A percentile compares a stretch with the other conserved stretches of the same genome.
phyloP scores from a whole-genome alignment of 768 basidiomycete genomes.

The Coprinopsis marcescibilis region DNA sequence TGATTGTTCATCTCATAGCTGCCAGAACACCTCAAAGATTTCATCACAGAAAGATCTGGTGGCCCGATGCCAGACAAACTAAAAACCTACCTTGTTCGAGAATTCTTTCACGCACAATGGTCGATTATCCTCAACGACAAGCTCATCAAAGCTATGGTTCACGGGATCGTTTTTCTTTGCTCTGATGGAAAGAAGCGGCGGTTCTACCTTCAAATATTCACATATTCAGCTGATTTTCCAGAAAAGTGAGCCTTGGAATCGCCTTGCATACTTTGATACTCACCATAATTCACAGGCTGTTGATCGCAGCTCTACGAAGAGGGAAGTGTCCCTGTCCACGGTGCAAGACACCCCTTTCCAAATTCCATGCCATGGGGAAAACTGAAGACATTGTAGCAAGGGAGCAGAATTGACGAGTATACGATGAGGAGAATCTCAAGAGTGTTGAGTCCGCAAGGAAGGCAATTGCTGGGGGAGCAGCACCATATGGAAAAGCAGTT shows the following conservation, averaged over 20 bases:
- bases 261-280: not conserved
- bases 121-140: slow-evolving; percentile 3
- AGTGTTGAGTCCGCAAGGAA: not conserved
- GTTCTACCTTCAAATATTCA: slow-evolving; percentile 7
- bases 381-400: slow-evolving; percentile 2
- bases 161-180: slow-evolving; percentile 6
- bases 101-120: slow-evolving; percentile 6
- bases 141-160: not conserved
- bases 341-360: slow-evolving; percentile 22
- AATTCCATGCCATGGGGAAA: slow-evolving; percentile 24
- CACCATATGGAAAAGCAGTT: not conserved
- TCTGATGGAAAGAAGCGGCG: not conserved
- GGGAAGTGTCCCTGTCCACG: slow-evolving; percentile 31
- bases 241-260: slow-evolving; percentile 5
- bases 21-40: slow-evolving; percentile 5
- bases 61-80: not conserved
- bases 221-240: slow-evolving; percentile 9
- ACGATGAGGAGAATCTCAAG: not conserved
- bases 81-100: not conserved
- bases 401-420: not conserved
- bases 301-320: slow-evolving; percentile 25
- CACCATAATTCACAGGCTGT: slow-evolving; percentile 13
- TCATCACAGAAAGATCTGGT: not conserved
- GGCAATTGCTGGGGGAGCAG: not conserved
- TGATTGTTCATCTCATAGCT: slow-evolving; percentile 10